Base-by-base conservation (phyloP, 257 asterid genomes). In the Oldenlandia corymbosa region DNA sequence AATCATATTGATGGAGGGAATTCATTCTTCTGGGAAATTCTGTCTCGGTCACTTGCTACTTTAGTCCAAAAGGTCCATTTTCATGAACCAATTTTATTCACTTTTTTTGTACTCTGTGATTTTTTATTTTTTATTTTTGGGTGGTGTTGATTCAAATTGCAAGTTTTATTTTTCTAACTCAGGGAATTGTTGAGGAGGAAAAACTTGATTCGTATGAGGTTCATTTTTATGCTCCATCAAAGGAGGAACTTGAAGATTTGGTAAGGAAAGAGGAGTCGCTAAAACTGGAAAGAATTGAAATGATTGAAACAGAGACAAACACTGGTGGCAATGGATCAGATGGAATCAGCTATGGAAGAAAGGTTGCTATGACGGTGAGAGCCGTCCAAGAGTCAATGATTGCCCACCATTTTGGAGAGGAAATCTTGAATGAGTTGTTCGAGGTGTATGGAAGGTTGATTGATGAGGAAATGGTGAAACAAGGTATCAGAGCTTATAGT, bases 311-410 rank as follows among this genome's bases (percentile, higher is more conserved):
- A 54, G 95, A 84, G 21, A 80, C 78, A 21, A 78, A 71, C 17
- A 55, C 18, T n/a, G n/a, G n/a, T n/a, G n/a, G n/a, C n/a, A n/a
- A n/a, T n/a, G n/a, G n/a, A 13, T 39, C 21, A 49, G 51, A 69
- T 47, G 28, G 69, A 17, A 56, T 24, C 2, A 86, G 95, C 79
- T 87, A 84, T 56, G 95, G 99, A 54, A 64, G 61, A 62, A 81
- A 79, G 34, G 92, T 85, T 21, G 95, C 96, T 17, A 83, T 77
- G 77, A 65, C 96, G 27, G 95, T 90, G 41, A 80, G 97, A 58
- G 88, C 99, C 12, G 73, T 90, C 51, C 99, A 90, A 82, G 96
- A 91, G 75, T 81, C 96, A 23, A 79, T 83, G 88, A 28, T 88
- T 23, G 66, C 78, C 3, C 84, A 81, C 65, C 98, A 88, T 69